Base-by-base conservation (phyloP, 257 asterid genomes). In the Anisodus tanguticus region DNA sequence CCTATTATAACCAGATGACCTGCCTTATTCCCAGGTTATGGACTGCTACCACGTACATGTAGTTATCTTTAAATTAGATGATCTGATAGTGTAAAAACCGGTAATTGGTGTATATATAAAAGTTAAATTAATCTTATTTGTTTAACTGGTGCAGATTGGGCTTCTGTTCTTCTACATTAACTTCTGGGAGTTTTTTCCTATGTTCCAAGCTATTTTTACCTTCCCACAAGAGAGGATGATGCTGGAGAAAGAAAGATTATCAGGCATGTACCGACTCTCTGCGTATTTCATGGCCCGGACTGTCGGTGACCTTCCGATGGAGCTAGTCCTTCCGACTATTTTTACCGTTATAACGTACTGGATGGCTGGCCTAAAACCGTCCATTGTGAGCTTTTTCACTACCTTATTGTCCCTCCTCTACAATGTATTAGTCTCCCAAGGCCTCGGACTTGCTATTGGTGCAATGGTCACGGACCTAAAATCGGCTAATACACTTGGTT, bases 131-230 rank as follows among this genome's bases (percentile, higher is more conserved):
- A 59, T 47, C 11, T 37, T 49, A 67, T 67, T 35, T 83, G 37
- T 19, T 2, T 59, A 74, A 4, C 39, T 31, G 37, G 5, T 85
- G 88, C 89, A 95, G 97, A 90, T 92, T 1, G 97, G 96, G 10
- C 90, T 95, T 13, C 83, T 92, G 81, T 94, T 92, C 90, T 94
- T 95, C 85, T 69, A 41, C 67, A 51, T 91, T 0, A 90, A 89
- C n/a, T 94, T 94, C 41, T 95, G 99, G 99, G 98, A 98, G 12
- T 94, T 93, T 87, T 86, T 84, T 64, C 94, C 98, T 0, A 88
- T 95, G 35, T 92, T 93, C 86, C 90, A 91, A 62, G 98, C 97
- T 1, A 91, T 95, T 79, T 94, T 91, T 92, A 92, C 97, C 0
- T 93, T 93, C 87, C 98, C 98, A 6, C 87, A 88, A 71, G 99